These are phyloP conservation scores for Quercus berberidifolia DNA, from an alignment of 306 rosid species.

Conservation along the genomic window DNA sequence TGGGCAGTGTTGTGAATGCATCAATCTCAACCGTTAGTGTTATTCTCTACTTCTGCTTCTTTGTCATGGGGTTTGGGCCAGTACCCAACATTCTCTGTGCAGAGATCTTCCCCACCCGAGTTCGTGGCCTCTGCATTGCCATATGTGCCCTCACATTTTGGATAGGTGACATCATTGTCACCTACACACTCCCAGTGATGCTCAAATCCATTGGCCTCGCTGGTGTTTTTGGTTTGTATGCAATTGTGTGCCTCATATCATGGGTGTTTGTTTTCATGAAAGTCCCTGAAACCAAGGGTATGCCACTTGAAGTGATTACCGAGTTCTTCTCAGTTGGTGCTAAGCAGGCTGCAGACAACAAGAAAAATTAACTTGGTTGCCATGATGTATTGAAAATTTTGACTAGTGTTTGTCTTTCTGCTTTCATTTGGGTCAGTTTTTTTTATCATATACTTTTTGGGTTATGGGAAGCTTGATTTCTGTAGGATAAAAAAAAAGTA, in stretches of 20 bases:
- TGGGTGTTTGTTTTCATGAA: conserved; percentile 78
- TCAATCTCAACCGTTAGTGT: conserved; percentile 79
- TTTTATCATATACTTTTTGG: not conserved
- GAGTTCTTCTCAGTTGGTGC: conserved; percentile 96
- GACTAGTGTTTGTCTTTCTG: conserved; percentile 19
- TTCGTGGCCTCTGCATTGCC: conserved; percentile 93
- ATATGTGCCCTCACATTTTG: conserved; percentile 88
- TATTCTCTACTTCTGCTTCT: conserved; percentile 81
- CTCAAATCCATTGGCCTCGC: conserved; percentile 84
- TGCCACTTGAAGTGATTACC: conserved; percentile 91
- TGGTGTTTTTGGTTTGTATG: conserved; percentile 90
- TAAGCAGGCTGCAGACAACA: conserved; percentile 46
- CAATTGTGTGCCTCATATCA: conserved; percentile 67
- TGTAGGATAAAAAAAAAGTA: not conserved
- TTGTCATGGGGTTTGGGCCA: conserved; percentile 96
- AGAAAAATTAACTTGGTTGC: conserved; percentile 27
- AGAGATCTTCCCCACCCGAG: conserved; percentile 95
- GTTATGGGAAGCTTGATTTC: not conserved
- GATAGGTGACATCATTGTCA: conserved; percentile 89
- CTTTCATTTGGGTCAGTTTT: conserved; percentile 20
- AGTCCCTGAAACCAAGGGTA: conserved; percentile 97
- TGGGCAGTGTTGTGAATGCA: conserved; percentile 73
- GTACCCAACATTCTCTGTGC: conserved; percentile 91
- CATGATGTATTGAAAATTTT: conserved; percentile 30
- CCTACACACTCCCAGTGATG: conserved; percentile 85